Evolutionary conservation across 495 filamentous ascomycete species (phyloP), one percentile per base, ranked within the genome.

Genomic region (Talaromyces ruber): DNA sequence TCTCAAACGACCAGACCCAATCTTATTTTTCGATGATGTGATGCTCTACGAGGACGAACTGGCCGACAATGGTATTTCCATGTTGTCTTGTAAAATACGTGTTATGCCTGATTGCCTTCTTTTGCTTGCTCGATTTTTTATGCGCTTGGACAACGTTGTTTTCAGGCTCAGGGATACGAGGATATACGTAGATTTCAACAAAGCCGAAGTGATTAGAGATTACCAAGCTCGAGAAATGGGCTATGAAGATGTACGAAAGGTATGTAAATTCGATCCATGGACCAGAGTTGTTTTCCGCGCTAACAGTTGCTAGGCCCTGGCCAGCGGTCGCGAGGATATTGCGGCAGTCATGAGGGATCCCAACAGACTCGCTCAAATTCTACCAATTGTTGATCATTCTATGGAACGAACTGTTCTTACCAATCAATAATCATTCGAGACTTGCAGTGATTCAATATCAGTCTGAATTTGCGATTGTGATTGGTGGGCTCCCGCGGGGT

Each of bases 21-120:
- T 98, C 64, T 75, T 94, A 0, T 95, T 97, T 75, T 93, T 92
- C 70, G 92, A 98, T 70, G 91, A 97, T 62, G 91, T 98, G 28
- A 84, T 97, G 64, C 81, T 98, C 28, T 98, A 98, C 71, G 94
- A 98, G 77, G 93, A 95, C 73, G 94, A 98, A 75, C 84, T 98
- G 60, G 94, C 96, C 45, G 94, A 98, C 71, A 98, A 98, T 72
- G 94, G 94, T 26, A 93, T 97, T 63, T 85, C 91, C 6, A 81
- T 96, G 72, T 72, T 95, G 11, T 93, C 85, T 25, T 88, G 88
- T 75, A 98, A 98, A 78, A 76, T 97, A 52, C 81, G 94, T 54
- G 94, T 97, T 54, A 97, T 97, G 90, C 90, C 90, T 32, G 83
- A 84, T 61, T 78, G 94, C 50, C 83, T 98, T 68, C 81, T 98